Conservation (phyloP, 2,329 filamentous ascomycete genomes). For the Fusarium penzigii region DNA sequence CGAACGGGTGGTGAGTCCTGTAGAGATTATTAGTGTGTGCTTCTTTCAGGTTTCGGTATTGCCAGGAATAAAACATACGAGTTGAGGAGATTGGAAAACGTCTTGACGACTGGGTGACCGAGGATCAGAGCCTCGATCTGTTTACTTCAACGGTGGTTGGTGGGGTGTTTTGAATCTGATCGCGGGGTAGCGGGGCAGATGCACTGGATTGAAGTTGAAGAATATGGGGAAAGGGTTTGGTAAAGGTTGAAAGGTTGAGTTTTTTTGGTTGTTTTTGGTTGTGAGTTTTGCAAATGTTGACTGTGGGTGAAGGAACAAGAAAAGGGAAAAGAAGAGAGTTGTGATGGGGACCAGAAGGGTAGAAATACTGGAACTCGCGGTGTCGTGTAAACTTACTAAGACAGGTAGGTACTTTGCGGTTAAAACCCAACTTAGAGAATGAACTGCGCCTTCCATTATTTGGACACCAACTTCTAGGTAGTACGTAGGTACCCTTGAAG, state of each 20-base stretch:
- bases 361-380: conserved; percentile 13
- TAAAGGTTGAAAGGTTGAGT: conserved; percentile 8
- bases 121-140: conserved; percentile 52
- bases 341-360: conserved; percentile 18
- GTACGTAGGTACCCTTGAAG: conserved; percentile 11
- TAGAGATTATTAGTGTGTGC: conserved; percentile 28
- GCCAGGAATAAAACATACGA: conserved; percentile 63
- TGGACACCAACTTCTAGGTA: neutral
- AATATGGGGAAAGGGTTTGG: too few species aligned
- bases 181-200: conserved; percentile 28
- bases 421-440: too few species aligned
- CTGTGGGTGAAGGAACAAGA: conserved; percentile 14
- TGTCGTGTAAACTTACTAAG: too few species aligned
- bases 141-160: conserved; percentile 22
- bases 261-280: conserved; percentile 8
- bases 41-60: neutral
- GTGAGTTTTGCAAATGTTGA: conserved; percentile 6
- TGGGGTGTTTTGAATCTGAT: conserved; percentile 18
- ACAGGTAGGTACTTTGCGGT: too few species aligned
- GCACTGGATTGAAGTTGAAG: conserved; percentile 1
- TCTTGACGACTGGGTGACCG: conserved; percentile 76
- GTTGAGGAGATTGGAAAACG: conserved; percentile 98
- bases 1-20: conserved; percentile 94
- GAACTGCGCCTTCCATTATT: too few species aligned
- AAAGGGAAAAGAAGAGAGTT: conserved; percentile 8